Conservation (phyloP, 2,329 filamentous ascomycete species). For the Pseudogymnoascus sp. region DNA sequence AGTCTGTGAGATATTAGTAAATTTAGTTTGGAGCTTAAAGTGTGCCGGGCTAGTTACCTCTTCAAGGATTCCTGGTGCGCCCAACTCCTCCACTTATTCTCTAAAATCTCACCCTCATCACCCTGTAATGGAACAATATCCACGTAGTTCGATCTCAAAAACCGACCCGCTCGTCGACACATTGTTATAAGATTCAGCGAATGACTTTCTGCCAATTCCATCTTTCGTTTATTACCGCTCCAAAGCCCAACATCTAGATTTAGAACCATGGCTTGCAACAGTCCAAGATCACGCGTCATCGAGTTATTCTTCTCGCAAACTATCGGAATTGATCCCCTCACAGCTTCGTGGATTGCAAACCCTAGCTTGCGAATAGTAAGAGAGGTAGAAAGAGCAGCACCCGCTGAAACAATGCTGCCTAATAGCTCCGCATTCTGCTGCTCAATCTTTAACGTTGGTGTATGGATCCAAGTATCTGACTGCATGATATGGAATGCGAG, state of each 20-base stretch:
- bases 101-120: conserved; percentile 48
- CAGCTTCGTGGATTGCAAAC: conserved; percentile 20
- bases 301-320: conserved; percentile 41
- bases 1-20: conserved; percentile 34
- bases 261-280: conserved; percentile 42
- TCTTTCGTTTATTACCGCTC: conserved; percentile 51
- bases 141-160: conserved; percentile 44
- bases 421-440: conserved; percentile 10
- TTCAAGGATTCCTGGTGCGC: conserved; percentile 58
- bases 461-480: conserved; percentile 18
- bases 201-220: conserved; percentile 52
- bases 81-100: conserved; percentile 60
- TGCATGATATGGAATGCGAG: conserved; percentile 10
- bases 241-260: conserved; percentile 46
- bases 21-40: conserved; percentile 1
- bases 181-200: conserved; percentile 46
- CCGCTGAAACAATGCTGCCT: conserved; percentile 14
- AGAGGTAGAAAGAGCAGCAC: conserved; percentile 13
- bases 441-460: conserved; percentile 12
- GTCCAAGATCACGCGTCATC: conserved; percentile 42
- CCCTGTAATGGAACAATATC: conserved; percentile 42
- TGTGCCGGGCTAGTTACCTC: conserved; percentile 31
- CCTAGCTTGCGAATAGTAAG: conserved; percentile 18
- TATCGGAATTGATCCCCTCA: conserved; percentile 12
- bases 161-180: conserved; percentile 39